Evolutionary conservation across 2,329 filamentous ascomycete genomes (phyloP).

Genomic region (Periconia sp.): DNA sequence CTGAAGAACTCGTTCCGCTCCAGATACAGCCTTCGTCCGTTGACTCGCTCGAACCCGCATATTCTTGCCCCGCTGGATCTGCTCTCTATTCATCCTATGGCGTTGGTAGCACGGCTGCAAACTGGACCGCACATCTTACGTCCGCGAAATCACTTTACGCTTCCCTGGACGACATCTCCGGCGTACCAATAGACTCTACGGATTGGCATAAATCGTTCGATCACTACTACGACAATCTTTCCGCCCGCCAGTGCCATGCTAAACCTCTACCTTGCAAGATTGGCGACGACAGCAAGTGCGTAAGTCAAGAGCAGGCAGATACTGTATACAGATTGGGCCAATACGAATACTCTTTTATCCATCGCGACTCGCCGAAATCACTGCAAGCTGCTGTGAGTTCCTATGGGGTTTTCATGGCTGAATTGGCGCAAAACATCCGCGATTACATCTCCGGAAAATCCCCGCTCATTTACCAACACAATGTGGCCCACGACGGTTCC

Average conservation of each 20-base stretch:
- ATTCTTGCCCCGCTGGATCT: constrained; percentile 61
- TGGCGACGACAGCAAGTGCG: constrained; percentile 57
- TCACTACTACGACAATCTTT: constrained; percentile 85
- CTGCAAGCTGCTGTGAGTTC: constrained; percentile 63
- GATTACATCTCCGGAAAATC: constrained; percentile 28
- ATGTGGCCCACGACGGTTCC: constrained; percentile 79
- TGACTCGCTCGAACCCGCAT: constrained; percentile 75
- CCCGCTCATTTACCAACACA: constrained; percentile 65
- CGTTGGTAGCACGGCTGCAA: constrained; percentile 44
- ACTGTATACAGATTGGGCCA: constrained; percentile 74
- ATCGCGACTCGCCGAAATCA: constrained; percentile 66
- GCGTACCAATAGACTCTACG: constrained; percentile 56
- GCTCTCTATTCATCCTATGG: constrained; percentile 49
- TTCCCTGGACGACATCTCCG: constrained; percentile 68
- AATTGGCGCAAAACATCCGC: constrained; percentile 68
- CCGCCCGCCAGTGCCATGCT: constrained; percentile 73
- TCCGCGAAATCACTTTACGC: constrained; percentile 58
- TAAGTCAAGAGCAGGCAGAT: constrained; percentile 65
- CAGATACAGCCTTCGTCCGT: constrained; percentile 56
- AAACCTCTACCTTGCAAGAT: constrained; percentile 71
- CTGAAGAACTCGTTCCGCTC: constrained; percentile 35
- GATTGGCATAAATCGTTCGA: constrained; percentile 74
- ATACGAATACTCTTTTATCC: constrained; percentile 79
- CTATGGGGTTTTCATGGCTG: constrained; percentile 74
- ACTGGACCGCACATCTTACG: constrained; percentile 67